Percentiles rank a stretch among this genome's conserved stretches.
Evolutionary conservation across 208 protist genomes (phyloP).

Genomic region (Porcisia deanei): DNA sequence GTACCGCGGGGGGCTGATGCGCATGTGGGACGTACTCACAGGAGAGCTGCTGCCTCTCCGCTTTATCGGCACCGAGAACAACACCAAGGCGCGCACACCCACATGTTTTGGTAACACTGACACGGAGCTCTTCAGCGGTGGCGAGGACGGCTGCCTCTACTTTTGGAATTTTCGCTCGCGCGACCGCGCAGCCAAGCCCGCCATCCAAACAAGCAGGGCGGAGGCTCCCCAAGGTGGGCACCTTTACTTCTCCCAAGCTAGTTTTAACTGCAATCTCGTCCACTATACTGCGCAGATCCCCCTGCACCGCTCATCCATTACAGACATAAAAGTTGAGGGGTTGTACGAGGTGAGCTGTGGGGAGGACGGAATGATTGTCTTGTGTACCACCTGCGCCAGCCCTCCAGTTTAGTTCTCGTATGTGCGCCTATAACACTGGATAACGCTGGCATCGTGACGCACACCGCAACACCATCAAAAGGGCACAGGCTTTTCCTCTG

Average conservation of each 20-base stretch:
- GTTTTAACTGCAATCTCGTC: slow-evolving; percentile 13
- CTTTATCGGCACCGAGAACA: slow-evolving; percentile 64
- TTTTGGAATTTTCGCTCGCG: slow-evolving; percentile 59
- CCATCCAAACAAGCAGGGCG: not conserved
- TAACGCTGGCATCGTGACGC: not conserved
- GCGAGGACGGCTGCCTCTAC: slow-evolving; percentile 71
- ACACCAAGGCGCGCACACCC: slow-evolving; percentile 47
- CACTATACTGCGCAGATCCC: slow-evolving; percentile 32
- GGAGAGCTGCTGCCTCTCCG: slow-evolving; percentile 57
- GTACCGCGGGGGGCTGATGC: slow-evolving; percentile 67
- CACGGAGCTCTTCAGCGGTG: slow-evolving; percentile 61
- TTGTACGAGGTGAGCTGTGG: slow-evolving; percentile 65
- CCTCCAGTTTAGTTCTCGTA: slow-evolving; percentile 1
- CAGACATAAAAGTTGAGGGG: slow-evolving; percentile 71
- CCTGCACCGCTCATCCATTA: slow-evolving; percentile 56
- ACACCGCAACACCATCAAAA: too few species aligned
- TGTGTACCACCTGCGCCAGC: slow-evolving; percentile 40
- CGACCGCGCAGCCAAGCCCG: slow-evolving; percentile 7
- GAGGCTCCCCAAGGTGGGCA: slow-evolving; percentile 7
- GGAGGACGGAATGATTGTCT: slow-evolving; percentile 62
- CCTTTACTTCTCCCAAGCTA: slow-evolving; percentile 8
- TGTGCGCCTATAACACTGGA: too few species aligned
- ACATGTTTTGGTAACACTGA: slow-evolving; percentile 63
- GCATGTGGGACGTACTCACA: slow-evolving; percentile 76
- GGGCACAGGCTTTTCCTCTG: too few species aligned